Evolutionary conservation across 2,329 filamentous ascomycete species (phyloP).

Genomic region (Aspergillus amoenus): DNA sequence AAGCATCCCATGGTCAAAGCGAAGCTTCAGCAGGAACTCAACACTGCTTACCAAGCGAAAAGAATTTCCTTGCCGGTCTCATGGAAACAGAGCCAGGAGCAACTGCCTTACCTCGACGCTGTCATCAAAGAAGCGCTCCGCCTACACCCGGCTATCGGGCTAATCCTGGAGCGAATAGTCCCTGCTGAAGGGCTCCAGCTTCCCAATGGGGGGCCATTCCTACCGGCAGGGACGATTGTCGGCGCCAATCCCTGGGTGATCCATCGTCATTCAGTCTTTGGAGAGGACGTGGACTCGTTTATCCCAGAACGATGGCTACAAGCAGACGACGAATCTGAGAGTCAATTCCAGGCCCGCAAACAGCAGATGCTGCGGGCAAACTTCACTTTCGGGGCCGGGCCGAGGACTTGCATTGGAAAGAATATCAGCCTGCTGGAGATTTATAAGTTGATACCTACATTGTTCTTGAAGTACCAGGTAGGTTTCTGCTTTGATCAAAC

Average conservation of each 20-base stretch:
- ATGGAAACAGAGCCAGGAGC: conserved; percentile 59
- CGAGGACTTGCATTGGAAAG: conserved; percentile 10
- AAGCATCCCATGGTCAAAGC: conserved; percentile 10
- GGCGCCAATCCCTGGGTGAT: conserved; percentile 72
- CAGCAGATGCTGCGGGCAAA: too few relatives aligned
- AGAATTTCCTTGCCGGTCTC: conserved; percentile 61
- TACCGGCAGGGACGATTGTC: conserved; percentile 6
- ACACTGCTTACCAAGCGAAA: conserved; percentile 56
- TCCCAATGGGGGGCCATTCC: background rate
- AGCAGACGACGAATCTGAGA: background rate
- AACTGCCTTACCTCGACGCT: conserved; percentile 71
- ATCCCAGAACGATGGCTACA: conserved; percentile 13
- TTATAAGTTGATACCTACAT: conserved; percentile 6
- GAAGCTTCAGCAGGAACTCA: conserved; percentile 51
- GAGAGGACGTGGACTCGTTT: conserved; percentile 62
- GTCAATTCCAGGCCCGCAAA: too few relatives aligned
- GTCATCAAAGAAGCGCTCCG: conserved; percentile 76
- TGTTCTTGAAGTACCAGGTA: conserved; percentile 2
- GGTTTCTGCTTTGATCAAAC: too few relatives aligned
- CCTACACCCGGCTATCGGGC: conserved; percentile 69
- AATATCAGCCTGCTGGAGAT: conserved; percentile 7
- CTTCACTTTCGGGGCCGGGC: background rate
- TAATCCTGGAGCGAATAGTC: conserved; percentile 71
- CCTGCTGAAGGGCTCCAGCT: conserved; percentile 59
- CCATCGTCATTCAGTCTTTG: conserved; percentile 69